These are phyloP conservation scores for Diatrype stigma DNA, from an alignment of 2,329 filamentous ascomycete genomes.

Conservation along the genomic window DNA sequence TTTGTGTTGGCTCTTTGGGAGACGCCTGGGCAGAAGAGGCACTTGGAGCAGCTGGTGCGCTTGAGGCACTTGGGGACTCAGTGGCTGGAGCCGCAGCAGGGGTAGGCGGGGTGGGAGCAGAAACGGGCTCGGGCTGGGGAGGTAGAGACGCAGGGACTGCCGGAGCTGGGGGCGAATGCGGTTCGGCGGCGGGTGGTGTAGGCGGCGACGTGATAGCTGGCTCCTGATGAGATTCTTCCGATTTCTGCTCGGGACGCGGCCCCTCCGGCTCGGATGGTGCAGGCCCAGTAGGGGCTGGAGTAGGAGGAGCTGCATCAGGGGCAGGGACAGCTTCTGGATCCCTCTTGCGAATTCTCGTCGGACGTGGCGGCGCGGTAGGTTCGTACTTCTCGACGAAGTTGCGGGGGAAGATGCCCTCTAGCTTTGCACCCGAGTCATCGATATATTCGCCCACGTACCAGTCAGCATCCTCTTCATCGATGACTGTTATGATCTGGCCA, in stretches of 20 bases:
- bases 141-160: slow-evolving; percentile 30
- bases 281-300: slow-evolving; percentile 31
- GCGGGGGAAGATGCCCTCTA: slow-evolving; percentile 85
- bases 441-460: slow-evolving; percentile 91
- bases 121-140: slow-evolving; percentile 32
- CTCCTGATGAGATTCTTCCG: slow-evolving; percentile 26
- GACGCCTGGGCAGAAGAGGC: slow-evolving; percentile 32
- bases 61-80: slow-evolving; percentile 23
- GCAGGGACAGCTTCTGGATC: slow-evolving; percentile 41
- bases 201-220: slow-evolving; percentile 22
- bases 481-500: slow-evolving; percentile 91
- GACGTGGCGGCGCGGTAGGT: slow-evolving; percentile 82
- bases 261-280: slow-evolving; percentile 15
- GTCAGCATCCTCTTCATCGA: slow-evolving; percentile 84
- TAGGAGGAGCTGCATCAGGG: slow-evolving; percentile 25
- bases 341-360: slow-evolving; percentile 71
- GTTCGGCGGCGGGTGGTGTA: slow-evolving; percentile 23
- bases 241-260: slow-evolving; percentile 17
- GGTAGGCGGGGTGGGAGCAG: slow-evolving; percentile 29
- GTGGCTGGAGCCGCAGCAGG: slow-evolving; percentile 25
- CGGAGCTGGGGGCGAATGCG: slow-evolving; percentile 24
- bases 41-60: slow-evolving; percentile 35
- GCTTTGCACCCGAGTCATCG: slow-evolving; percentile 68
- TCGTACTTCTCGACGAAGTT: slow-evolving; percentile 98
- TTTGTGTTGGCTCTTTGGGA: slow-evolving; percentile 36